Conservation (phyloP, 345 rosid genomes). For the Aethionema arabicum region DNA sequence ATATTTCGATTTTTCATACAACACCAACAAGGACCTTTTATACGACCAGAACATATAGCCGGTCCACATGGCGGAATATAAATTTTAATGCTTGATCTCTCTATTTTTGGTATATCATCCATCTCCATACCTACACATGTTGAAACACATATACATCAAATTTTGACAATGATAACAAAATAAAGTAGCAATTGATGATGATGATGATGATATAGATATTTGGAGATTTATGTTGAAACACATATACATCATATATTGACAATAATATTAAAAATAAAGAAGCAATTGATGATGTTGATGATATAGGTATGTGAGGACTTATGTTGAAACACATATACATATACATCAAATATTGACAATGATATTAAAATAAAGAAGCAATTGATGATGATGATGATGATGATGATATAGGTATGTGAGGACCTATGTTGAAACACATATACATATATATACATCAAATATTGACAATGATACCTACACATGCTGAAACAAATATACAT, state of each 20-base stretch:
- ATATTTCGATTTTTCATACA: conserved; percentile 18
- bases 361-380: no score
- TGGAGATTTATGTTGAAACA: background rate
- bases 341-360: no score
- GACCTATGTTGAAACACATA: background rate
- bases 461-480: background rate
- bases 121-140: conserved; percentile 14
- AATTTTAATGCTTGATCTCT: background rate
- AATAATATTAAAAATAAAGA: no score
- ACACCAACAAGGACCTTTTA: conserved; percentile 24
- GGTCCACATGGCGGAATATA: conserved; percentile 7
- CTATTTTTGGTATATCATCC: background rate
- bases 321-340: no score
- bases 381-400: no score
- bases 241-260: no score
- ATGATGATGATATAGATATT: background rate
- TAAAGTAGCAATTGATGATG: background rate
- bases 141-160: conserved; percentile 11
- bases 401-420: no score
- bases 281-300: no score
- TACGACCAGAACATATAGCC: background rate
- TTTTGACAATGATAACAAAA: background rate
- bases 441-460: background rate
- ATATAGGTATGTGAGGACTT: no score
- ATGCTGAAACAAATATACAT: conserved; percentile 1